These are phyloP conservation scores for Paecilomyces variotii DNA, from an alignment of 2,329 filamentous ascomycete genomes.

Conservation along the genomic window DNA sequence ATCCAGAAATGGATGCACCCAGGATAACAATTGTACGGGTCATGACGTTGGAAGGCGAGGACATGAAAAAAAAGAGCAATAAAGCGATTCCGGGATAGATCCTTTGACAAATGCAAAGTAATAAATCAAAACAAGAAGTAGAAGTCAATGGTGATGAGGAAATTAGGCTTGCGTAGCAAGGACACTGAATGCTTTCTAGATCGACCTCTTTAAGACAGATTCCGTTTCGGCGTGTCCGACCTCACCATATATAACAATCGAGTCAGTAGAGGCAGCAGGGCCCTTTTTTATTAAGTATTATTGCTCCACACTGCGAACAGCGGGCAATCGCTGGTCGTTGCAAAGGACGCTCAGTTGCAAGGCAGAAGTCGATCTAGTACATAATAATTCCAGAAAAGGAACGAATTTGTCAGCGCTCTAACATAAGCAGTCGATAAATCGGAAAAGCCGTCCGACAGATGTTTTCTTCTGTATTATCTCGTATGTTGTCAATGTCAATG, in stretches of 20 bases:
- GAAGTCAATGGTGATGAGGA: not conserved
- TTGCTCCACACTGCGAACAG: not conserved
- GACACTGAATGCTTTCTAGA: not conserved
- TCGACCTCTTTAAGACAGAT: not conserved
- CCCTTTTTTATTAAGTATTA: not conserved
- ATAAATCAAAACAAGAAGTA: not conserved
- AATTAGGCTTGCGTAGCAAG: not conserved
- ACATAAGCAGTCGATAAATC: not conserved
- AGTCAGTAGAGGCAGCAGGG: not conserved
- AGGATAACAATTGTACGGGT: slow-evolving; percentile 3
- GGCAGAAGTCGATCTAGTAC: not conserved
- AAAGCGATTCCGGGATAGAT: not conserved
- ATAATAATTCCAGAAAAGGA: not conserved
- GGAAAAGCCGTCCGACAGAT: not conserved
- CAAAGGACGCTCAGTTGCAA: not conserved
- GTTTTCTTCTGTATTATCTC: not conserved
- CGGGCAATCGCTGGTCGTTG: not conserved
- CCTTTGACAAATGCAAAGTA: not conserved
- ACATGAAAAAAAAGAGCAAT: not conserved
- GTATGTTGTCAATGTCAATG: no score
- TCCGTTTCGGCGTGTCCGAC: not conserved
- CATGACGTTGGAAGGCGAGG: not conserved
- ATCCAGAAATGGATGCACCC: slow-evolving; percentile 2
- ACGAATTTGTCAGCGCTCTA: not conserved
- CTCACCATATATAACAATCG: not conserved